Evolutionary conservation across 257 asterid species (phyloP), one percentile per base, ranked within the genome.

Genomic region (Penstemon eatonii): DNA sequence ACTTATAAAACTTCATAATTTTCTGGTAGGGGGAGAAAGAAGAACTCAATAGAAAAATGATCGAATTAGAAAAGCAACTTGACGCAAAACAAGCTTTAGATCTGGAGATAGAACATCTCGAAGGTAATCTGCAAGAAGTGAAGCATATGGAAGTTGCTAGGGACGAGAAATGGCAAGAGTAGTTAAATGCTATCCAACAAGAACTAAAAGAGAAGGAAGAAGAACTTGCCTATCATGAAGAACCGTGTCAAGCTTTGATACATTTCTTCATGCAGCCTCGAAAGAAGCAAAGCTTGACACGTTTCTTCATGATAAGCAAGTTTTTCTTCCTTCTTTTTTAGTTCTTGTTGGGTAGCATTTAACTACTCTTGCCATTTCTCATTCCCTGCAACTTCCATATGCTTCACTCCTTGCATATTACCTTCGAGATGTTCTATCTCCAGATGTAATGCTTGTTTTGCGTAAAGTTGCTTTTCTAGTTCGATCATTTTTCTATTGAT

Each of bases 301-400:
- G 85, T 67, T 52, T 68, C 70, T 39, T 82, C 85, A 46, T 83
- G 72, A 71, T 75, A 68, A 8, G 81, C 82, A 62, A 73, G 84
- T 67, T 87, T 87, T 72, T 81, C 92, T 82, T 86, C 89, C 79
- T 88, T 86, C 55, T 88, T 95, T 66, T 83, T 81, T 66, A 91
- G 68, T 72, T 74, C 72, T 73, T 77, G 5, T 49, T 85, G 46
- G 62, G 84, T 66, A 82, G 66, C 50, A 25, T 69, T 65, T 43
- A 83, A 77, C 46, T 79, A 81, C 49, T 82, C 51, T 45, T 76
- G 56, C 60, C 75, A 78, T 69, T 84, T 85, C 49, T 60, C 76
- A 63, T 88, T 88, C 43, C 87, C 92, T 38, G 78, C 88, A 42
- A 75, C 90, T 67, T 69, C 81, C 87, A 85, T 79, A 71, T 81